Evolutionary conservation across 2,329 filamentous ascomycete species (phyloP), one percentile per base, ranked within the genome.

Genomic region (Xylariaceae sp.): DNA sequence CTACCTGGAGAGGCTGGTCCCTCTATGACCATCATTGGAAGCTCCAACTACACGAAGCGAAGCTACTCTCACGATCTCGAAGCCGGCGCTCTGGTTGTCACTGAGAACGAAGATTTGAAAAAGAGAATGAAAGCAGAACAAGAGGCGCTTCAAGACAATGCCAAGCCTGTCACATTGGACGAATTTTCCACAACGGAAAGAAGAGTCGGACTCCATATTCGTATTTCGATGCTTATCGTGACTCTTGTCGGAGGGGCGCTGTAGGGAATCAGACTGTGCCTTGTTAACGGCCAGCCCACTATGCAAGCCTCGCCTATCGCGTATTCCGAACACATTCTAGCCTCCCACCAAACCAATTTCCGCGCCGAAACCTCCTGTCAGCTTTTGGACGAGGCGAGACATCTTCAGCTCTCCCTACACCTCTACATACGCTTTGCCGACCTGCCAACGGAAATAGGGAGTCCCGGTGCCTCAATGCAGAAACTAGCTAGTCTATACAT

Each of bases 41-140:
- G 89, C 66, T 94, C 88, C 10, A 99, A 99, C 67, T 99, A 97
- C 71, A 99, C 94, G 0, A 92, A 94, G 69, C 80, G 94, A 31
- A 95, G 90, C 66, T 97, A 99, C 71, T 87, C 87, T 39, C 81
- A 97, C 40, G 94, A 99, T 70, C 78, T 99, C 2, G 94, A 99
- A 69, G 89, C 88, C 0, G 94, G 95, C 33, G 89, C 89, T 1
- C 71, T 97, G 52, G 87, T 99, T 28, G 83, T 97, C 5, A 99
- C 94, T 1, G 77, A 77, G 18, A 87, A 97, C 63, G 75, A 86
- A 19, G 80, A 76, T 0, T 70, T 99, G 60, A 89, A 90, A 70
- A 74, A 74, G 52, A 80, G 85, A 47, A 73, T 97, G n/a, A 87
- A 81, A 7, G 83, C 88, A 46, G 94, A 99, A 72, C 87, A 92